phyloP scores from a whole-genome alignment of 2,329 filamentous ascomycete species.

The Lasiodiplodia sp. region DNA sequence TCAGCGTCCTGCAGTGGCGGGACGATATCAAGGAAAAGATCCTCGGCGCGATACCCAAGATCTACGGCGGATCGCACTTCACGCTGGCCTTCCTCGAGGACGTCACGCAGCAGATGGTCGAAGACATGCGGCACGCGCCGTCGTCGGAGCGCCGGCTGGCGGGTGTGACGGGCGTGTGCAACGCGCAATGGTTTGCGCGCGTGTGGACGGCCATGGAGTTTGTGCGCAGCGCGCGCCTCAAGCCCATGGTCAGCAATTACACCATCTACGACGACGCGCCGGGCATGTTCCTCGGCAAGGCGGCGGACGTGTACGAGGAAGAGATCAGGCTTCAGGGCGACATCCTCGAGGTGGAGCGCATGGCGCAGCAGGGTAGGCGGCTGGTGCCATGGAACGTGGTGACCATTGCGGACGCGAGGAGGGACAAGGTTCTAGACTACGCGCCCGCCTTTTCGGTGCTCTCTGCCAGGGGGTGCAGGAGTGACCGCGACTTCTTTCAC shows the following conservation, averaged over 20 bases:
- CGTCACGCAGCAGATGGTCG: not conserved
- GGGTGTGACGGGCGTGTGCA: slow-evolving; percentile 32
- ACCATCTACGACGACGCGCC: too few relatives aligned
- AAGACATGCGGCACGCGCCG: not conserved
- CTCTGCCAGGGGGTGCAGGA: not conserved
- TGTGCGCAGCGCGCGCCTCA: slow-evolving; percentile 30
- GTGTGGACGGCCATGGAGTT: slow-evolving; percentile 36
- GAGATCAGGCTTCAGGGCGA: not conserved
- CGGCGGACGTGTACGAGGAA: not conserved
- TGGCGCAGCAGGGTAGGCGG: too few relatives aligned
- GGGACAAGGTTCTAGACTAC: too few relatives aligned
- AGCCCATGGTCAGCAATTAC: slow-evolving; percentile 31
- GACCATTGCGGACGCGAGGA: too few relatives aligned
- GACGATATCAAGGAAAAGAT: slow-evolving; percentile 14
- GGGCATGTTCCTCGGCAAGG: too few relatives aligned
- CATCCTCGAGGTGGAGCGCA: too few relatives aligned
- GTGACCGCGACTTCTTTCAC: not conserved
- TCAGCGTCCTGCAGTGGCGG: slow-evolving; percentile 34
- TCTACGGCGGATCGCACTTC: not conserved
- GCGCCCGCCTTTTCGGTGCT: not conserved
- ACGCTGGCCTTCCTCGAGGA: not conserved
- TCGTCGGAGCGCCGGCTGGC: too few relatives aligned
- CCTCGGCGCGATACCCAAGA: slow-evolving; percentile 11
- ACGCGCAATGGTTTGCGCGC: slow-evolving; percentile 33
- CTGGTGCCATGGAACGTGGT: too few relatives aligned